These are phyloP conservation scores for Annulohypoxylon bovei DNA, from an alignment of 495 filamentous ascomycete genomes.

Conservation along the genomic window DNA sequence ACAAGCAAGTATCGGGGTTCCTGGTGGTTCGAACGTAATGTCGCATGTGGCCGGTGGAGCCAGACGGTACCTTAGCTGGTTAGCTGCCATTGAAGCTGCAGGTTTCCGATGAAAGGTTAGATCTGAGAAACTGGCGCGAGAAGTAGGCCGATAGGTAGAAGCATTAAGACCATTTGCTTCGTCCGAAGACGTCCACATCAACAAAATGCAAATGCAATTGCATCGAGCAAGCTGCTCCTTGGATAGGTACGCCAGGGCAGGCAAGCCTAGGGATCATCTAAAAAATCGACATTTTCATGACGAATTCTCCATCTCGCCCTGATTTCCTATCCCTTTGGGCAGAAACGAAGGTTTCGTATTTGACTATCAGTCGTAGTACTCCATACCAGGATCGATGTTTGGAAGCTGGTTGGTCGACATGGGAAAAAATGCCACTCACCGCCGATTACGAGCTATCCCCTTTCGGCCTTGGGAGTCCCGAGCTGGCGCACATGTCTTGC, in stretches of 20 bases:
- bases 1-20: slow-evolving; percentile 41
- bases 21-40: slow-evolving; percentile 42
- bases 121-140: slow-evolving; percentile 38
- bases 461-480: slow-evolving; percentile 37
- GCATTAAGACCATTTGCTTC: slow-evolving; percentile 13
- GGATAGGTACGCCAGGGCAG: slow-evolving; percentile 29
- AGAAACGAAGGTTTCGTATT: slow-evolving; percentile 43
- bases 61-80: slow-evolving; percentile 37
- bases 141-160: slow-evolving; percentile 30
- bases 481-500: slow-evolving; percentile 41
- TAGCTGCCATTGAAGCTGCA: slow-evolving; percentile 38
- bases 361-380: slow-evolving; percentile 40
- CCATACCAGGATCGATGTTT: slow-evolving; percentile 30
- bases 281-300: slow-evolving; percentile 34
- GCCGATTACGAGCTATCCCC: slow-evolving; percentile 41
- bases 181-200: slow-evolving; percentile 29
- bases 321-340: slow-evolving; percentile 43
- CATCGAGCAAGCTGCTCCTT: slow-evolving; percentile 9
- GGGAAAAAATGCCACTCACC: slow-evolving; percentile 35
- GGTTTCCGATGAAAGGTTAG: slow-evolving; percentile 42
- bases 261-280: slow-evolving; percentile 31
- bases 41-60: slow-evolving; percentile 39
- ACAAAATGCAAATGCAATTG: slow-evolving; percentile 20
- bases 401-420: slow-evolving; percentile 35
- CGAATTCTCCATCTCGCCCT: slow-evolving; percentile 35